A percentile compares a stretch with the other conserved stretches of the same genome.
phyloP scores from a whole-genome alignment of 805 yeast genomes.

The Starmera quercuum region DNA sequence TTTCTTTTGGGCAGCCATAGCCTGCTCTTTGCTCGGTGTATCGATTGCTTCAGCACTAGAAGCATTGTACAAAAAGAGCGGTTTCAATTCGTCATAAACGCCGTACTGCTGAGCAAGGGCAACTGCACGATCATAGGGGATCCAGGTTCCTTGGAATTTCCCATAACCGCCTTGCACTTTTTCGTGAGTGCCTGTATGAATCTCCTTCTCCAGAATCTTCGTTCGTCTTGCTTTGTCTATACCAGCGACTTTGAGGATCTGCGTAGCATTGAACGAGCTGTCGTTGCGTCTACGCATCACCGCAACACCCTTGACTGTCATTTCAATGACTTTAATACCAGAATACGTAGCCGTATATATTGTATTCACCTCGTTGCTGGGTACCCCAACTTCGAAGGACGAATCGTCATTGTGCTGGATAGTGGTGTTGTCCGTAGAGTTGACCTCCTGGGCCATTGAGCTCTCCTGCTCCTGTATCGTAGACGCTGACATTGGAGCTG shows the following conservation, averaged over 20 bases:
- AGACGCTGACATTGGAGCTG: too few relatives aligned
- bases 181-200: constrained; percentile 60
- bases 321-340: constrained; percentile 78
- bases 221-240: constrained; percentile 74
- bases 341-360: constrained; percentile 73
- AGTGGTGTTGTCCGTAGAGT: neutral
- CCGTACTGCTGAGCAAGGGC: constrained; percentile 47
- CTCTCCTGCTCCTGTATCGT: too few relatives aligned
- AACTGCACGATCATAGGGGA: constrained; percentile 62
- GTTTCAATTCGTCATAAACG: constrained; percentile 55
- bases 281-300: constrained; percentile 73
- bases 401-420: neutral
- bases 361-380: constrained; percentile 18
- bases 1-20: constrained; percentile 28
- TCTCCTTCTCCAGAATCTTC: constrained; percentile 65
- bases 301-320: constrained; percentile 57
- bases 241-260: constrained; percentile 68
- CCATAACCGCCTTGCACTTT: constrained; percentile 85
- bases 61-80: constrained; percentile 51
- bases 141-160: constrained; percentile 83
- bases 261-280: constrained; percentile 81
- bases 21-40: constrained; percentile 44
- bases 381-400: too few relatives aligned
- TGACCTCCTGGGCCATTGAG: neutral
- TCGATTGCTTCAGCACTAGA: constrained; percentile 24